These are phyloP conservation scores for Glonium stellatum DNA, from an alignment of 495 filamentous ascomycete species.

Conservation along the genomic window DNA sequence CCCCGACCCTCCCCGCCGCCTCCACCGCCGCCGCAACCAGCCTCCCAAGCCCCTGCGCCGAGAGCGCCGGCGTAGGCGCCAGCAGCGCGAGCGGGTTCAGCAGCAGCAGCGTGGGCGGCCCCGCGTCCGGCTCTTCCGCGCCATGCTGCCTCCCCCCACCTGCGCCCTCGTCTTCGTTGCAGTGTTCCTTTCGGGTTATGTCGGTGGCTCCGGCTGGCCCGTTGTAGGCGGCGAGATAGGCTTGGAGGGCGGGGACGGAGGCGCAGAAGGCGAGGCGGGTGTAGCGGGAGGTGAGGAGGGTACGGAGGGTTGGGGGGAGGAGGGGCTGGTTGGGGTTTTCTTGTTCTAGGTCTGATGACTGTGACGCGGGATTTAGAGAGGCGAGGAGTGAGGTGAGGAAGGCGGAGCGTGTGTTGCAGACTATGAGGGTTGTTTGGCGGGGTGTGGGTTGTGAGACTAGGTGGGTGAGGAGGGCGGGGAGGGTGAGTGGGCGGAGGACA, in stretches of 20 bases:
- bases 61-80: constrained; percentile 68
- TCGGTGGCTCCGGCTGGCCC: neutral
- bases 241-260: constrained; percentile 67
- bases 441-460: constrained; percentile 50
- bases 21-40: constrained; percentile 64
- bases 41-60: constrained; percentile 70
- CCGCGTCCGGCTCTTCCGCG: too few species aligned
- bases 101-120: constrained; percentile 52
- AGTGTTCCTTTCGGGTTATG: too few species aligned
- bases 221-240: constrained; percentile 57
- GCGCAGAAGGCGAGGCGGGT: constrained; percentile 65
- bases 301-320: constrained; percentile 57
- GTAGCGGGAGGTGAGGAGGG: constrained; percentile 59
- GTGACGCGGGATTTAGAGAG: constrained; percentile 10
- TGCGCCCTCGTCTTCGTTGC: neutral
- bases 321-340: constrained; percentile 35
- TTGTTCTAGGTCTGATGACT: constrained; percentile 8
- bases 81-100: constrained; percentile 64
- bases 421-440: constrained; percentile 53
- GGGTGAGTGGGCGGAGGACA: constrained; percentile 45
- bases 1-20: constrained; percentile 38
- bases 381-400: constrained; percentile 51
- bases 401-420: constrained; percentile 58
- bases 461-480: constrained; percentile 56
- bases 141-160: neutral